These are phyloP conservation scores for Agarophyton chilense DNA, from an alignment of 23 red algal species.

Conservation along the genomic window DNA sequence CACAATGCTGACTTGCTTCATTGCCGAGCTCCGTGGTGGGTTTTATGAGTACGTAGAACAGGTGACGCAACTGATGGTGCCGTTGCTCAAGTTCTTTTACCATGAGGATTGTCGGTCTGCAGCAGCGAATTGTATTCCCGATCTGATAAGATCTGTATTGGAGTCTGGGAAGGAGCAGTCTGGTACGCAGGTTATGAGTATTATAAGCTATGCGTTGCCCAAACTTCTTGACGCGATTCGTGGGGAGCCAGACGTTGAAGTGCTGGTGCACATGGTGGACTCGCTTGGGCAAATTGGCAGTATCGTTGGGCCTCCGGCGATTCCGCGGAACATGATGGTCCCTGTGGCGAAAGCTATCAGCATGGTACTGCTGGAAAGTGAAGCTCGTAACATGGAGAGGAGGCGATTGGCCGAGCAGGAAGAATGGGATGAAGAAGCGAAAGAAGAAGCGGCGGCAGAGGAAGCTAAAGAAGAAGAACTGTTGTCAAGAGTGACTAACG, in stretches of 20 bases:
- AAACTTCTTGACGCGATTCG: slow-evolving; percentile 76
- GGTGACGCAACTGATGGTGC: slow-evolving; percentile 87
- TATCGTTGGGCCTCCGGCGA: slow-evolving; percentile 48
- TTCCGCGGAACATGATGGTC: slow-evolving; percentile 43
- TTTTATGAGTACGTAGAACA: slow-evolving; percentile 88
- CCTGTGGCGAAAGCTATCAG: slow-evolving; percentile 53
- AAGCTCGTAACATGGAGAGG: slow-evolving; percentile 79
- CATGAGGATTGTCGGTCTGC: slow-evolving; percentile 90
- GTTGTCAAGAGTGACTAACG: slow-evolving; percentile 38
- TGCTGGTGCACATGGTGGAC: slow-evolving; percentile 83
- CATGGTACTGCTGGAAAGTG: slow-evolving; percentile 73
- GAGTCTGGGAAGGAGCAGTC: slow-evolving; percentile 62
- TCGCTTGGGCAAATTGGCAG: slow-evolving; percentile 65
- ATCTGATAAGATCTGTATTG: slow-evolving; percentile 78
- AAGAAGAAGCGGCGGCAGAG: slow-evolving; percentile 63
- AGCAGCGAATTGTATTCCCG: slow-evolving; percentile 86
- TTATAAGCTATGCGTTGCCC: slow-evolving; percentile 78
- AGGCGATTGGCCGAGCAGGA: slow-evolving; percentile 59
- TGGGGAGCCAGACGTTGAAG: slow-evolving; percentile 91
- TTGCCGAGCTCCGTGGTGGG: slow-evolving; percentile 81
- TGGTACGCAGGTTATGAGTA: slow-evolving; percentile 49
- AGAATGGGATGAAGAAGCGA: slow-evolving; percentile 89
- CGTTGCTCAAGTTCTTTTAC: slow-evolving; percentile 92
- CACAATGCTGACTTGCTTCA: slow-evolving; percentile 93
- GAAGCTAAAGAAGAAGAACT: slow-evolving; percentile 82